Base-by-base conservation (phyloP, 495 filamentous ascomycete species). In the Penicillium flavigenum region DNA sequence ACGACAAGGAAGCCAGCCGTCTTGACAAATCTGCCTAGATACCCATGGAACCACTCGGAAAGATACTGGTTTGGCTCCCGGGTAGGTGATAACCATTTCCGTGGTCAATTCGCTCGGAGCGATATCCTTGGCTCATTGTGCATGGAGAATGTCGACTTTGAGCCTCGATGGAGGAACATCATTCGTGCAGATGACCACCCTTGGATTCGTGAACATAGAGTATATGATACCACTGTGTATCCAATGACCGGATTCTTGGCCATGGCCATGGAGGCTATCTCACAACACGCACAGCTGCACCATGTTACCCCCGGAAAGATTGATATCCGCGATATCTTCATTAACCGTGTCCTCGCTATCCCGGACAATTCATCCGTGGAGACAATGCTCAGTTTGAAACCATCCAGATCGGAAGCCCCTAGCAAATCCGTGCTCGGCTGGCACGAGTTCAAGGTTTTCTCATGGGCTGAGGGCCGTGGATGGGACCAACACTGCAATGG, bases 201-300 rank as follows among this genome's bases (percentile, higher is more conserved):
- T 0, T 74, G 71, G 71, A 63, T 74, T 5, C 44, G 34, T 63
- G 76, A 69, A 63, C 83, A 83, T 59, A 74, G 72, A 67, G 74
- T 81, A 14, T 69, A 78, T 19, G 67, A 57, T 14, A 64, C 63
- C 47, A 62, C 66, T 27, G 70, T 85, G 4, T 80, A 79, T 54
- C 82, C 82, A 0, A 74, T 72, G 54, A 78, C 81, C 38, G 80
- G 76, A 2, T 81, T 76, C 55, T 59, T 83, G 0, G 65, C 78
- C 4, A 82, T 84, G 74, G 77, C 71, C 0, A 71, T 77, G 20
- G 81, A 84, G 52, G 81, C 79, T 0, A 71, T 69, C 1, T 64
- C 70, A 0, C 81, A 81, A 43, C 65, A 76, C 24, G 80, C 63
- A 65, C 74, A 22, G 4, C 17, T 69, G 4, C 63, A 69, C 31